Evolutionary conservation across 768 basidiomycete genomes (phyloP), one percentile per base, ranked within the genome.

Genomic region (Pholiota microspora): DNA sequence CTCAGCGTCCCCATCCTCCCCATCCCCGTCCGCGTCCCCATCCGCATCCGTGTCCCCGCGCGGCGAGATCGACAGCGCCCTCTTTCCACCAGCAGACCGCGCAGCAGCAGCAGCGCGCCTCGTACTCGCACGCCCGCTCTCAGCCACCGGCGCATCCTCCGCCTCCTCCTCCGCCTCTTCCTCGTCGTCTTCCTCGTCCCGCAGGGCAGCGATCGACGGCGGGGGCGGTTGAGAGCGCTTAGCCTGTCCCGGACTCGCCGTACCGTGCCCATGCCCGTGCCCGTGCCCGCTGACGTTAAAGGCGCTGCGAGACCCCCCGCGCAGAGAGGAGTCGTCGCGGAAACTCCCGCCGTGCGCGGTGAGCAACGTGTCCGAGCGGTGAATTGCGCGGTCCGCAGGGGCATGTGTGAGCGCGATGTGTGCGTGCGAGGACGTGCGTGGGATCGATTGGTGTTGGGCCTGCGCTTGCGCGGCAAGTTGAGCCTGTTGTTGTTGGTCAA

Each of bases 401-500:
- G 52, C 48, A 42, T 62, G 64, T 27, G 64, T 59, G 12, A 44
- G 51, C n/a, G 51, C 23, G 15, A 57, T 52, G n/a, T 61, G 62
- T 15, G 60, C 31, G 45, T 60, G 63, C 10, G 65, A 57, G 8
- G 53, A 42, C 31, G 29, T 13, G 32, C 44, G 45, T 8, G 42
- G 21, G 45, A 60, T 47, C 44, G 60, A 64, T 31, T 65, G 62
- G 29, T 62, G 61, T 25, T 65, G 62, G 27, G 56, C 48, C 25
- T 59, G 64, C 44, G 53, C 62, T 60, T 25, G 62, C 4, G 40
- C 40, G 8, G 40, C 40, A 21, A 42, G 40, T 12, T 31, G 29
- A 12, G n/a, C n/a, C n/a, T 42, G 56, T 7, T 57, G 56, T 57
- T 73, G 73, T 12, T 58, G 65, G 51, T 86, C 86, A 2, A 86